phyloP scores from a whole-genome alignment of 768 basidiomycete species.

The Tremella fuciformis region DNA sequence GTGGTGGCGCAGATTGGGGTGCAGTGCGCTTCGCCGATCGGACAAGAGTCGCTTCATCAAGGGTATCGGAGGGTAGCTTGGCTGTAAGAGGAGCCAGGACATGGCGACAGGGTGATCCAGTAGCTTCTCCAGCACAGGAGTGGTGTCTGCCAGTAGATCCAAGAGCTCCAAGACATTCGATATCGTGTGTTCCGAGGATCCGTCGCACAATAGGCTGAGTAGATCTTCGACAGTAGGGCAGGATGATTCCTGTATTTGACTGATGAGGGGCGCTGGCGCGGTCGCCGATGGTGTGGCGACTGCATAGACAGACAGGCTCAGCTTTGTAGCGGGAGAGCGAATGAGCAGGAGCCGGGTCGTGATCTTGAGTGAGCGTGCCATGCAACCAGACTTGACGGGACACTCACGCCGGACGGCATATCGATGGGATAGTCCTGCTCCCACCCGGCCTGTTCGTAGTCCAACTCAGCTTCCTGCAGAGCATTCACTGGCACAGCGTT shows the following conservation, averaged over 20 bases:
- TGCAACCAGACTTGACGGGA: not conserved
- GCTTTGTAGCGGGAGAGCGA: constrained; percentile 20
- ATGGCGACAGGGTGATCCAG: constrained; percentile 4
- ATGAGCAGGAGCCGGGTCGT: constrained; percentile 34
- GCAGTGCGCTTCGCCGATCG: constrained; percentile 17
- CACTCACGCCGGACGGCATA: constrained; percentile 42
- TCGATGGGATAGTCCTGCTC: constrained; percentile 26
- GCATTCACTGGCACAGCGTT: constrained; percentile 34
- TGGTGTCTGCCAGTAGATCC: not conserved
- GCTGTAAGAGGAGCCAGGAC: not conserved
- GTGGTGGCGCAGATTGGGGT: constrained; percentile 14
- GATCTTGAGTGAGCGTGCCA: constrained; percentile 23
- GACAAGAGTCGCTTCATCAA: constrained; percentile 8
- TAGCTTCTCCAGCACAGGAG: not conserved
- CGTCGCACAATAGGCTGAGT: not conserved
- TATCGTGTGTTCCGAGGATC: not conserved
- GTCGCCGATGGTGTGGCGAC: not conserved
- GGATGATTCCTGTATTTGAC: not conserved
- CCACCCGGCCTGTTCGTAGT: constrained; percentile 12
- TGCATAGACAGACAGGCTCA: constrained; percentile 32
- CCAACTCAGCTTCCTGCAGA: constrained; percentile 16
- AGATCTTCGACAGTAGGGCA: not conserved
- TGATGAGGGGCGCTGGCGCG: not conserved
- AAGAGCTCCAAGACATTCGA: not conserved
- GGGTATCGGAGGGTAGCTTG: constrained; percentile 6